Conservation (phyloP, 768 basidiomycete genomes). For the Mycena belliarum region DNA sequence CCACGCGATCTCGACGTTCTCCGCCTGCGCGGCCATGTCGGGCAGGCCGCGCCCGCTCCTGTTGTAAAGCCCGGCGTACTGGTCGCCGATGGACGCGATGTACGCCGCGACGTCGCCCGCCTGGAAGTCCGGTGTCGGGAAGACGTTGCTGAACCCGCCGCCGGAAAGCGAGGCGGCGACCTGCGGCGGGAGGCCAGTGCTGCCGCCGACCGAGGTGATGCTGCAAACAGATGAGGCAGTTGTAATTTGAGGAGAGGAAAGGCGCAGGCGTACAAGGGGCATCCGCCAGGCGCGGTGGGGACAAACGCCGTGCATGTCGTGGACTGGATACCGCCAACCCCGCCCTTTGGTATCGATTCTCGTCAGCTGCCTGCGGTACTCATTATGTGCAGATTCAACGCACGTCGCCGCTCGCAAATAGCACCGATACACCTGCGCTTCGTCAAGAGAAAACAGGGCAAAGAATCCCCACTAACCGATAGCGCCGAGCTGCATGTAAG, state of each 20-base stretch:
- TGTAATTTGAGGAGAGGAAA: conserved; percentile 6
- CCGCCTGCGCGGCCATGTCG: conserved; percentile 21
- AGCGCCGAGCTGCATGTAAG: conserved; percentile 19
- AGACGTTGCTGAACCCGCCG: conserved; percentile 31
- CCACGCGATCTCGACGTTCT: conserved; percentile 35
- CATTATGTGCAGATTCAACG: too few species aligned
- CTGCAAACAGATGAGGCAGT: conserved; percentile 36
- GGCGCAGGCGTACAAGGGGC: conserved; percentile 31
- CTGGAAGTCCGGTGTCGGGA: conserved; percentile 25
- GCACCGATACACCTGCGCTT: conserved; percentile 27
- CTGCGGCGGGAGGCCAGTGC: conserved; percentile 42
- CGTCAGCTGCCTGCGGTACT: too few species aligned
- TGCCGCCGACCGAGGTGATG: conserved; percentile 48
- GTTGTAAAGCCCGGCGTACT: conserved; percentile 34
- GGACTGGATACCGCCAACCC: conserved; percentile 14
- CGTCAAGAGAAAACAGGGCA: not conserved
- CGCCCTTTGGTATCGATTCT: conserved; percentile 16
- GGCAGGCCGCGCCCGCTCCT: conserved; percentile 16
- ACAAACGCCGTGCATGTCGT: conserved; percentile 37
- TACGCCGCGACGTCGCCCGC: conserved; percentile 20
- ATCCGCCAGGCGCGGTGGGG: conserved; percentile 37
- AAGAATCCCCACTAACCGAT: conserved; percentile 11
- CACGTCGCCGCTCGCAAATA: conserved; percentile 32
- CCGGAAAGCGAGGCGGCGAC: not conserved
- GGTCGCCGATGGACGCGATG: conserved; percentile 15